Base-by-base conservation (phyloP, 768 basidiomycete genomes). In the Cystobasidium onofrii region DNA sequence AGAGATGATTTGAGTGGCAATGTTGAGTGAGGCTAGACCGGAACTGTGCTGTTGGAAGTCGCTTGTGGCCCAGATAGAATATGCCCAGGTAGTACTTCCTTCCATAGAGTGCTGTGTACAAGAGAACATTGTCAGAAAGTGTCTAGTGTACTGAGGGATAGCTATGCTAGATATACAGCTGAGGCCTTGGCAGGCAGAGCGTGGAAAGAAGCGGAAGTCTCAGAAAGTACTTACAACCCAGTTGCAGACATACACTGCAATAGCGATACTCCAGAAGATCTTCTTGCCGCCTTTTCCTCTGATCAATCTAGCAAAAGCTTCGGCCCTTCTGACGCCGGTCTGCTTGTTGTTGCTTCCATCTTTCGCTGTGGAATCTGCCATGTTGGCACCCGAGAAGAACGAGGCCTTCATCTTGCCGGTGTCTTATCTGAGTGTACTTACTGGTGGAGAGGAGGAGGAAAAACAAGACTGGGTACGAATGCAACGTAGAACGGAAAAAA, bases 1-100 rank as follows among this genome's bases (percentile, higher is more conserved):
- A 6, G 75, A 75, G 61, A 82, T 79, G 66, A 82, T 78, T 20
- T 57, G 41, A 6, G 76, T 80, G 34, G 80, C 79, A 65, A 81
- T 78, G 15, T 63, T 71, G 33, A 82, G 79, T 3, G 80, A 79
- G 1, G 78, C 78, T 23, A 82, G 63, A 9, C 78, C 76, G 17
- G 77, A 52, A 23, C 80, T 77, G 73, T 82, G 80, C 62, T 76
- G 71, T n/a, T 75, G 73, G 75, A 80, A 82, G 18, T 75, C 62
- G 3, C 80, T 80, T 0, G 80, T 81, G 17, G 81, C 80, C 61
- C 78, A 81, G 41, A 78, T 76, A 12, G 64, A 46, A 17, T 77
- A 73, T 0, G 61, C 57, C 20, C 33, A 52, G 0, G 77, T 75
- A 33, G 74, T 75, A 4, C 73, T 75, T 18, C 44, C 15, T 4